Evolutionary conservation across 2,329 filamentous ascomycete genomes (phyloP), one percentile per base, ranked within the genome.

Genomic region (Trichophyton simii): DNA sequence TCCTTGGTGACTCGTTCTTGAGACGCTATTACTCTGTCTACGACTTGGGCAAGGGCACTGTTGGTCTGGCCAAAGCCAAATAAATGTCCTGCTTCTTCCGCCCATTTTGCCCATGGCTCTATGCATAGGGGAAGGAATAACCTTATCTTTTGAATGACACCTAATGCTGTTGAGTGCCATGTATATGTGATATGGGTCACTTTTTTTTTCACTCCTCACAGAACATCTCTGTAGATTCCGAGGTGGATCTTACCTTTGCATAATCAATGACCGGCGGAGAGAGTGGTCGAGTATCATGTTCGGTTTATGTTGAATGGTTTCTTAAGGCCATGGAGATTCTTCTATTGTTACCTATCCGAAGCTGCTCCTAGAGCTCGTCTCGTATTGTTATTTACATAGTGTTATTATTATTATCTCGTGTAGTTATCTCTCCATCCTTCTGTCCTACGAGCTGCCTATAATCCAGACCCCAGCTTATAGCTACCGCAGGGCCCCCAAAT

Each of bases 21-120:
- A 68, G 76, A 65, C 71, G 69, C 66, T 78, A 71, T 72, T 97
- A 97, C 84, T 95, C 90, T 66, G 88, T 99, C 72, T 99, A 99
- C 74, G 90, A 99, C 77, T 83, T 96, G 63, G 91, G 89, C 75
- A 91, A 88, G 80, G 82, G 87, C 72, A 86, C 88, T 61, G 91
- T 99, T 65, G 91, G 90, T 72, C 84, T 99, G 69, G 94, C 92
- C 71, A 87, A 87, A 78, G 83, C 60, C 60, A 61, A 61, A 46
- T 60, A 59, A 50, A 36, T 28, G 20, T 13, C 36, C 41, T 5
- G 6, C n/a, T 52, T 36, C 20, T 18, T 28, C n/a, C 11, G 15
- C 7, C 5, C 18, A 20, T 55, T 36, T 55, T 44, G 41, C 31
- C 28, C 34, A 38, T 38, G 15, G 52, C 52, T n/a, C 34, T 8